These are phyloP conservation scores for Colletotrichum simmondsii DNA, from an alignment of 2,329 filamentous ascomycete genomes.

Conservation along the genomic window DNA sequence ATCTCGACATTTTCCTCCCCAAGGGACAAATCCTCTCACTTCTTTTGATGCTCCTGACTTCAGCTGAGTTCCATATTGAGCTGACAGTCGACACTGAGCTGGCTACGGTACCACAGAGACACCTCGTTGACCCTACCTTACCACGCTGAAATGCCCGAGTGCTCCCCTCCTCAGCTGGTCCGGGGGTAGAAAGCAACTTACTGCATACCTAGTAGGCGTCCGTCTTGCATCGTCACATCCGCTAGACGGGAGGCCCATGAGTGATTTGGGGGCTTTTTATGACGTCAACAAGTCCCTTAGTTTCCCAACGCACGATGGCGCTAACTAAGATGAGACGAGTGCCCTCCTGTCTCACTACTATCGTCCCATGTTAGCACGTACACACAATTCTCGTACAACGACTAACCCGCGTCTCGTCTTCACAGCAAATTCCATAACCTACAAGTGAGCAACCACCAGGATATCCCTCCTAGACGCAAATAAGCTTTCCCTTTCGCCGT, in stretches of 20 bases:
- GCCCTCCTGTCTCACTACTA: not conserved
- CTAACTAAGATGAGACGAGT: conserved; percentile 26
- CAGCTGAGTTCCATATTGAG: not conserved
- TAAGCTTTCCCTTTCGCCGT: conserved; percentile 12
- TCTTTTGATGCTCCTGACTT: not conserved
- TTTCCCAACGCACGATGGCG: conserved; percentile 18
- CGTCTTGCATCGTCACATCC: conserved; percentile 14
- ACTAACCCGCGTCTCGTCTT: not conserved
- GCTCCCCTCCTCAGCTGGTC: not conserved
- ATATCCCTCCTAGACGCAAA: conserved; percentile 9
- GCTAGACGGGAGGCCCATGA: conserved; percentile 13
- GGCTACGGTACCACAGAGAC: not conserved
- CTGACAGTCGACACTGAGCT: not conserved
- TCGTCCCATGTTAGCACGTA: not conserved
- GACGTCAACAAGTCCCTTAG: conserved; percentile 30
- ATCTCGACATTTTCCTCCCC: conserved; percentile 11
- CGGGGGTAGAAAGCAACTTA: not conserved
- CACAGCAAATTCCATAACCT: too few species aligned
- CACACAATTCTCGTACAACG: too few species aligned
- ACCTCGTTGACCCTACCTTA: not conserved
- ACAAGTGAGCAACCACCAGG: not conserved
- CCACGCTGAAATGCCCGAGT: not conserved
- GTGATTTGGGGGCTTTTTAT: conserved; percentile 1
- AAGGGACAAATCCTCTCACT: conserved; percentile 12
- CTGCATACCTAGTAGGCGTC: too few species aligned